Evolutionary conservation across 2,329 filamentous ascomycete genomes (phyloP).

Genomic region (Trichoderma sp.): DNA sequence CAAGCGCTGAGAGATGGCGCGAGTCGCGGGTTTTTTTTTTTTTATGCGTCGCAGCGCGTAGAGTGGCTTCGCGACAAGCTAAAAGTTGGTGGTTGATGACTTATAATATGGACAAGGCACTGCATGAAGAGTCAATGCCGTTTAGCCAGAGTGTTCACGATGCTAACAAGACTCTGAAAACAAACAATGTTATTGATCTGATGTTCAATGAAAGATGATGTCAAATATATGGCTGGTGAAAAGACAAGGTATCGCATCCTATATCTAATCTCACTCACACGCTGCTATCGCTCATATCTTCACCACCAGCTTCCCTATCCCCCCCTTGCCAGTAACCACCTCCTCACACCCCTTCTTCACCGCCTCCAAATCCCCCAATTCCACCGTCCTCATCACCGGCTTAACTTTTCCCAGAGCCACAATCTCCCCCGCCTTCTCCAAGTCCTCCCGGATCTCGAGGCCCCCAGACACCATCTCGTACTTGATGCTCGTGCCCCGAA

Average conservation of each 20-base stretch:
- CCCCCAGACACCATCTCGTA: constrained; percentile 47
- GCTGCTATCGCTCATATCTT: constrained; percentile 14
- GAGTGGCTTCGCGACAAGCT: neutral
- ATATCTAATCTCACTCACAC: too few species aligned
- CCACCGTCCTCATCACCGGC: constrained; percentile 40
- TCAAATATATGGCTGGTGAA: neutral
- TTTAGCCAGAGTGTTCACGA: neutral
- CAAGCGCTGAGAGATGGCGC: neutral
- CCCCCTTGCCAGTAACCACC: constrained; percentile 31
- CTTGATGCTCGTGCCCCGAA: constrained; percentile 44
- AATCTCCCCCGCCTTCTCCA: constrained; percentile 41
- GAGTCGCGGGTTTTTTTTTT: constrained; percentile 17
- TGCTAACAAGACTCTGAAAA: neutral
- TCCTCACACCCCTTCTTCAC: constrained; percentile 41
- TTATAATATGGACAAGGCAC: neutral
- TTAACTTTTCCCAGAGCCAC: constrained; percentile 43
- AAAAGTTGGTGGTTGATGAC: neutral
- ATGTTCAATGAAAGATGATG: neutral
- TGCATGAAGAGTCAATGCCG: neutral
- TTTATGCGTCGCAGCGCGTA: constrained; percentile 3
- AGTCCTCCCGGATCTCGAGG: constrained; percentile 38
- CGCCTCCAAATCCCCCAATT: constrained; percentile 42
- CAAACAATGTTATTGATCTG: neutral
- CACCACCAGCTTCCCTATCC: constrained; percentile 31
- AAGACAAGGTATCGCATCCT: neutral